Evolutionary conservation across 306 rosid genomes (phyloP), one percentile per base, ranked within the genome.

Genomic region (Ammopiptanthus mongolicus): DNA sequence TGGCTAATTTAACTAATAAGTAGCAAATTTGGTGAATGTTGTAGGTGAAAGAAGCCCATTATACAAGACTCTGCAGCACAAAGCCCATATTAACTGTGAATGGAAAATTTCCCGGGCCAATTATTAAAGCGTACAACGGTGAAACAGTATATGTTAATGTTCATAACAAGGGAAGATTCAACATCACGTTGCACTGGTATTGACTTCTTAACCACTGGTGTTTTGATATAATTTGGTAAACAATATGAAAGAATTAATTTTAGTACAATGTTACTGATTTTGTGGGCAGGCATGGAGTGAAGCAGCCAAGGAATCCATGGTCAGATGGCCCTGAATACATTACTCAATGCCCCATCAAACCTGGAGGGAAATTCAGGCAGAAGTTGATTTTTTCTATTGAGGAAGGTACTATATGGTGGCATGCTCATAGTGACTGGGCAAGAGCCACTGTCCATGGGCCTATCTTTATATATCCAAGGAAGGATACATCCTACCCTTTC

Each of bases 401-500:
- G 55, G 89, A 78, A 60, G 91, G 95, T 2, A 86, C 96, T 33
- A 5, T 90, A 2, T 90, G 90, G 96, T 90, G 96, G 96, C 90
- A 90, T 74, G 89, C 89, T 65, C 96, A 90, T 15, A 86, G 85
- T n/a, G 85, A 72, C 4, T 90, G 96, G 92, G 68, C 71, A 13
- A 74, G 91, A 50, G 92, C 90, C 56, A 90, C 90, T 0, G 92
- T 81, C 62, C 86, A 87, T 23, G 92, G 92, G 0, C 77, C 86
- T 52, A 83, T 90, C 36, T 12, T 82, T 31, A 33, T 90, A 6
- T 65, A 77, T 65, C 93, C 96, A 7, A 53, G 0, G 39, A 34
- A 41, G 57, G 50, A 41, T 11, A 37, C 77, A 55, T 3, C 62
- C 47, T 91, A 86, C 55, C 91, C 90, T 13, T 88, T 80, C 17